A percentile compares a stretch with the other conserved stretches of the same genome.
Conservation (phyloP, 129 eudicot species). For the Flaveria bidentis region DNA sequence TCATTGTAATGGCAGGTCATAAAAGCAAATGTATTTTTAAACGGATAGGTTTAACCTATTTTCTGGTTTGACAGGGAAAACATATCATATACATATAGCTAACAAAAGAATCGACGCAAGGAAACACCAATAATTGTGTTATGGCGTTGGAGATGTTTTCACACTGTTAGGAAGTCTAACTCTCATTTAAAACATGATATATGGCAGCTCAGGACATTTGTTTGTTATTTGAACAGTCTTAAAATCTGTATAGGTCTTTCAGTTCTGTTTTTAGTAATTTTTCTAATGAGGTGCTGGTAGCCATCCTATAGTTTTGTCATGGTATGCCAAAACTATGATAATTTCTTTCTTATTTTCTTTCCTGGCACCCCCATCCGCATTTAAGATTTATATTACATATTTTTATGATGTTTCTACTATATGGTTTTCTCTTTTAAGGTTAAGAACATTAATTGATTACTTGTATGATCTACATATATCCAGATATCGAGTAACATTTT, state of each 20-base stretch:
- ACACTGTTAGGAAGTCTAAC: conserved; percentile 16
- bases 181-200: background rate
- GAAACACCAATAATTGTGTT: conserved; percentile 4
- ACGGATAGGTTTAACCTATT: background rate
- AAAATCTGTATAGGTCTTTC: conserved; percentile 1
- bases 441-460: background rate
- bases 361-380: background rate
- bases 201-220: conserved; percentile 3
- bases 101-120: background rate
- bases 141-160: background rate
- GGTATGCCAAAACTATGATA: conserved; percentile 6
- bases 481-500: conserved; percentile 13
- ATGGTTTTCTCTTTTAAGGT: conserved; percentile 13
- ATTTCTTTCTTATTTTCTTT: background rate
- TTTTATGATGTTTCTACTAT: background rate
- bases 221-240: background rate
- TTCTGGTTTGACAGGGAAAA: background rate
- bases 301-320: background rate
- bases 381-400: background rate
- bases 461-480: conserved; percentile 19
- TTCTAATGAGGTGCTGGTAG: background rate
- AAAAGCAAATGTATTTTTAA: background rate
- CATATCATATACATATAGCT: background rate
- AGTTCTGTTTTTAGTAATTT: background rate
- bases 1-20: conserved; percentile 6